Percentiles rank a stretch among this genome's conserved stretches.
phyloP scores from a whole-genome alignment of 139 green algal genomes.

The Closterium sp. region DNA sequence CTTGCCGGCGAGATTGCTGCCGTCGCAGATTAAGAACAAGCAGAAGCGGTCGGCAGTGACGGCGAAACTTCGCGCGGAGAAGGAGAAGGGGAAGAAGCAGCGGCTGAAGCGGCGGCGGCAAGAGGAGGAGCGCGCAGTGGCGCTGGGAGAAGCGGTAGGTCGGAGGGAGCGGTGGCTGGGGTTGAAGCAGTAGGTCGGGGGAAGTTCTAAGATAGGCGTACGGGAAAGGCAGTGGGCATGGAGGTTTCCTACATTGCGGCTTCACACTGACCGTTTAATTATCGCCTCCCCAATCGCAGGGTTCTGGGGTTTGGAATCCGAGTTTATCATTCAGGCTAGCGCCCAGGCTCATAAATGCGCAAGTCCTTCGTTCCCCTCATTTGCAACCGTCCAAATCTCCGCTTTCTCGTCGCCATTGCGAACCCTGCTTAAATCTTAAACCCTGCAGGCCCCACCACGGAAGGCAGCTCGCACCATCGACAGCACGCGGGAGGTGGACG shows the following conservation, averaged over 20 bases:
- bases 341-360: too few relatives aligned
- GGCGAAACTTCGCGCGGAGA: slow-evolving; percentile 22
- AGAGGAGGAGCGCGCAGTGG: slow-evolving; percentile 30
- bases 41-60: slow-evolving; percentile 25
- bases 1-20: slow-evolving; percentile 1
- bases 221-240: too few relatives aligned
- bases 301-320: too few relatives aligned
- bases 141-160: slow-evolving; percentile 39
- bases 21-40: slow-evolving; percentile 47
- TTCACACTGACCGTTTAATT: too few relatives aligned
- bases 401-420: too few relatives aligned
- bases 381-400: too few relatives aligned
- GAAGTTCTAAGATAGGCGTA: neutral
- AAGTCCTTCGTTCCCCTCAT: too few relatives aligned
- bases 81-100: slow-evolving; percentile 48
- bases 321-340: too few relatives aligned
- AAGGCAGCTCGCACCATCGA: slow-evolving; percentile 37
- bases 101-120: slow-evolving; percentile 22
- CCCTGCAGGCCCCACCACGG: slow-evolving; percentile 26
- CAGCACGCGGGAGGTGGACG: slow-evolving; percentile 37
- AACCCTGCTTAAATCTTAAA: neutral
- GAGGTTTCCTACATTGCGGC: too few relatives aligned
- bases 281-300: too few relatives aligned
- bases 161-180: neutral
- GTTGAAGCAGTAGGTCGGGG: neutral